A percentile compares a stretch with the other conserved stretches of the same genome.
These are phyloP conservation scores for Capronia americana DNA, from an alignment of 2,329 filamentous ascomycete genomes.

Conservation along the genomic window DNA sequence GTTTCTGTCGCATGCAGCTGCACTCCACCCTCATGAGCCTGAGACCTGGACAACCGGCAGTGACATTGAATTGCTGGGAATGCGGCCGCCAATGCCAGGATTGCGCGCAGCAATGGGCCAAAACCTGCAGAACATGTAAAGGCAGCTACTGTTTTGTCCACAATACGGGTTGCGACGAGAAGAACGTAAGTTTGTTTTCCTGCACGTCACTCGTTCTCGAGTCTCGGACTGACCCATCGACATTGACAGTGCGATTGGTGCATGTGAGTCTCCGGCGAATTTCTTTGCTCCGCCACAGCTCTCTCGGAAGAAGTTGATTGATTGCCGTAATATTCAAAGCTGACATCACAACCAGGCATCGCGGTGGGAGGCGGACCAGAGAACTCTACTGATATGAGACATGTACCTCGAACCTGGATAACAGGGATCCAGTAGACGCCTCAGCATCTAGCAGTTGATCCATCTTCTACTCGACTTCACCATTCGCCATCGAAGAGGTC, in stretches of 20 bases:
- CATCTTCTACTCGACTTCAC: background rate
- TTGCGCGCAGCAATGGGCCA: slow-evolving; percentile 75
- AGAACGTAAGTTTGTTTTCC: slow-evolving; percentile 48
- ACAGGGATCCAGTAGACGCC: background rate
- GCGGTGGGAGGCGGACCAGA: slow-evolving; percentile 31
- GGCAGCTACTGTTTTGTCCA: slow-evolving; percentile 84
- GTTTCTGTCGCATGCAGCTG: slow-evolving; percentile 19
- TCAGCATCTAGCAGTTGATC: background rate
- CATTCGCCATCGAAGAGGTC: background rate
- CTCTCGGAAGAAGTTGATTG: background rate
- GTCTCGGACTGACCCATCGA: slow-evolving; percentile 12
- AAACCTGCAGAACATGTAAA: slow-evolving; percentile 72
- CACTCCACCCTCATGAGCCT: slow-evolving; percentile 19
- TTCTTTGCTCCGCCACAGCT: background rate
- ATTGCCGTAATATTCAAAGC: background rate
- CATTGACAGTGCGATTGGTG: slow-evolving; percentile 39
- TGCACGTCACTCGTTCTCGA: slow-evolving; percentile 3
- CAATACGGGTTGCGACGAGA: slow-evolving; percentile 79
- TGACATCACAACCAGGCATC: slow-evolving; percentile 16
- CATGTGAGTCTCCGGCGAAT: slow-evolving; percentile 17
- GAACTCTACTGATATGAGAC: slow-evolving; percentile 30
- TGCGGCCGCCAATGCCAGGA: slow-evolving; percentile 76
- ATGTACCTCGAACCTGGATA: background rate
- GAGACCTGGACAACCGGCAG: slow-evolving; percentile 49
- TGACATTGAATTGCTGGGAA: slow-evolving; percentile 80